Evolutionary conservation across 2,329 filamentous ascomycete species (phyloP).

Genomic region (Penicillium sp.): DNA sequence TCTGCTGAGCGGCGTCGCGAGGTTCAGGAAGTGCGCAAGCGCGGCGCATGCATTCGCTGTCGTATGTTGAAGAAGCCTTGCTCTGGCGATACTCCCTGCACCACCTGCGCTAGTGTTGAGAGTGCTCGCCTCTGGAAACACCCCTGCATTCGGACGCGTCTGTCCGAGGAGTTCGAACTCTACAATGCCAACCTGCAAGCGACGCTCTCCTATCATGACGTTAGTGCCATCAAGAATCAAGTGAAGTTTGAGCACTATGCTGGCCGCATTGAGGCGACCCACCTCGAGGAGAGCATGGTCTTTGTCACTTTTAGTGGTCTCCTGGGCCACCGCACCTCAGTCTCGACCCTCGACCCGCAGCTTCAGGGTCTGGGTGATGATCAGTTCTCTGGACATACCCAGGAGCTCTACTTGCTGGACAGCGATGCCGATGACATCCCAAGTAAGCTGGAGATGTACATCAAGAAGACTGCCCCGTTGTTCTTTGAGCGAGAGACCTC

Average conservation of each 20-base stretch:
- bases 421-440: slow-evolving; percentile 48
- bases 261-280: slow-evolving; percentile 52
- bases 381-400: slow-evolving; percentile 34
- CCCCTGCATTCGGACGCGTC: slow-evolving; percentile 54
- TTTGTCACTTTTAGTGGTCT: slow-evolving; percentile 46
- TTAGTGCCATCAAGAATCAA: slow-evolving; percentile 46
- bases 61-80: slow-evolving; percentile 62
- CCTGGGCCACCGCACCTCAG: slow-evolving; percentile 36
- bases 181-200: slow-evolving; percentile 53
- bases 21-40: slow-evolving; percentile 56
- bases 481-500: slow-evolving; percentile 49
- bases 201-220: slow-evolving; percentile 49
- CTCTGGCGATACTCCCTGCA: slow-evolving; percentile 56
- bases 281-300: slow-evolving; percentile 50
- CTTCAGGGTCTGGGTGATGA: slow-evolving; percentile 40
- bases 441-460: slow-evolving; percentile 51
- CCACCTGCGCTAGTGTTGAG: slow-evolving; percentile 55
- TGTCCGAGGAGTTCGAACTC: slow-evolving; percentile 55
- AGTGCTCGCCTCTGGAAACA: slow-evolving; percentile 58
- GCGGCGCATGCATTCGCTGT: slow-evolving; percentile 58
- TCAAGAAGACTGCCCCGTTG: slow-evolving; percentile 45
- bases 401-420: slow-evolving; percentile 48
- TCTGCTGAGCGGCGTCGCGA: slow-evolving; percentile 53
- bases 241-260: slow-evolving; percentile 46
- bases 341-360: slow-evolving; percentile 38